A percentile compares a stretch with the other conserved stretches of the same genome.
These are phyloP conservation scores for Micromonas pusilla DNA, from an alignment of 139 green algal species.

Conservation along the genomic window DNA sequence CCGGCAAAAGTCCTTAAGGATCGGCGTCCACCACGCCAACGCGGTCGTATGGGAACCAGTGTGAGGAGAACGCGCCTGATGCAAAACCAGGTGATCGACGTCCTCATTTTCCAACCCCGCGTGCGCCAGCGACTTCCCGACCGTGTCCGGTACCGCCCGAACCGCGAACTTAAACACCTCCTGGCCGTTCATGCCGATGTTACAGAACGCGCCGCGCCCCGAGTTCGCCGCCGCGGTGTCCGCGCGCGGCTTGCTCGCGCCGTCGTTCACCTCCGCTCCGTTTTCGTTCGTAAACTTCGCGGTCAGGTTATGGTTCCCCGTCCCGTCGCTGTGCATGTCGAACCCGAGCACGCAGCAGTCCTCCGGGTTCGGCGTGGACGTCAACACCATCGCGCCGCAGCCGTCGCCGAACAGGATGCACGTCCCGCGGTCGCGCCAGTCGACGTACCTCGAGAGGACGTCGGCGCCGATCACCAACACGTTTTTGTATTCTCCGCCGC, in stretches of 20 bases:
- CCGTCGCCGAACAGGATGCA: constrained; percentile 98
- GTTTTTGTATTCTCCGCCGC: constrained; percentile 63
- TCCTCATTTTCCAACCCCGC: constrained; percentile 56
- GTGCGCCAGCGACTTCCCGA: constrained; percentile 65
- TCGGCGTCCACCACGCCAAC: too few species aligned
- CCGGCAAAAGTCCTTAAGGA: too few species aligned
- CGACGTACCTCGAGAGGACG: constrained; percentile 79
- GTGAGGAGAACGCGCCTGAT: too few species aligned
- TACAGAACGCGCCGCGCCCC: constrained; percentile 51
- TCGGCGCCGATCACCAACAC: constrained; percentile 91
- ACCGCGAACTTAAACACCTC: constrained; percentile 99
- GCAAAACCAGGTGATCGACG: constrained; percentile 88
- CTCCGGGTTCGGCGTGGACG: constrained; percentile 30
- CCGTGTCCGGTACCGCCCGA: constrained; percentile 74
- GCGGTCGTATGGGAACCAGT: too few species aligned
- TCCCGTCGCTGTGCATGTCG: constrained; percentile 79
- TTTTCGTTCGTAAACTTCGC: background rate
- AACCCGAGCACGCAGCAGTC: constrained; percentile 67
- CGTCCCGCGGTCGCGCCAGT: constrained; percentile 81
- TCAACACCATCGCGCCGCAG: constrained; percentile 65
- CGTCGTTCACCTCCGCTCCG: background rate
- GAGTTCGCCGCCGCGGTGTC: background rate
- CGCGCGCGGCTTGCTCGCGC: background rate
- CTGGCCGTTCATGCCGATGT: constrained; percentile 88
- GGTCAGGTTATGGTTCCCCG: constrained; percentile 56